These are phyloP conservation scores for Tilletia horrida DNA, from an alignment of 1,284 basidiomycete genomes.

Conservation along the genomic window DNA sequence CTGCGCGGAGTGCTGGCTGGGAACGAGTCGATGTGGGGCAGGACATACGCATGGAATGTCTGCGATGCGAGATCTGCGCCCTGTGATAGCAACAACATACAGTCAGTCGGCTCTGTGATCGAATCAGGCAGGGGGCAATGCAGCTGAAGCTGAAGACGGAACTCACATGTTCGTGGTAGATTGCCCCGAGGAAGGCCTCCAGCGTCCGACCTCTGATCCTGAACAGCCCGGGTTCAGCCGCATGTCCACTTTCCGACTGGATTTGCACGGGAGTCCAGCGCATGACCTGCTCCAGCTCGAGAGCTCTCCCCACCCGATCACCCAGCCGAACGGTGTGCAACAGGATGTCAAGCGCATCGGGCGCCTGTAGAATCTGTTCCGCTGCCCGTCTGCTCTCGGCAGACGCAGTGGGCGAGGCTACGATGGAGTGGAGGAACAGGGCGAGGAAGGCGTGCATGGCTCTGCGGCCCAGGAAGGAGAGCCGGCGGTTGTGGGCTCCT, in stretches of 20 bases:
- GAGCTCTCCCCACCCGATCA: slow-evolving; percentile 37
- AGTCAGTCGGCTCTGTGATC: neutral
- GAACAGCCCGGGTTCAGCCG: slow-evolving; percentile 36
- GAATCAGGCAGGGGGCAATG: neutral
- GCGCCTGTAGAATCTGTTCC: slow-evolving; percentile 28
- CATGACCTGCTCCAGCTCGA: slow-evolving; percentile 52
- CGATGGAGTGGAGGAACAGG: slow-evolving; percentile 39
- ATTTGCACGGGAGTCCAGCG: slow-evolving; percentile 47
- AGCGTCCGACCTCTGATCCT: slow-evolving; percentile 51
- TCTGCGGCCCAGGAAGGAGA: slow-evolving; percentile 47
- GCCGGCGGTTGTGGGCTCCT: slow-evolving; percentile 40
- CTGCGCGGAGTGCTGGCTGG: neutral
- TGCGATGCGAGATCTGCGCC: slow-evolving; percentile 9
- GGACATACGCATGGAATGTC: slow-evolving; percentile 12
- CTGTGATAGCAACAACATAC: neutral
- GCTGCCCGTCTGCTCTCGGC: neutral
- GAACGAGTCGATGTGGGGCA: slow-evolving; percentile 13
- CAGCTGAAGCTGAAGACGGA: neutral
- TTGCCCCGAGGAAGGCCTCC: slow-evolving; percentile 53
- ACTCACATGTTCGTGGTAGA: slow-evolving; percentile 46
- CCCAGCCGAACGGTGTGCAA: slow-evolving; percentile 45
- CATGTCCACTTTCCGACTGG: slow-evolving; percentile 13
- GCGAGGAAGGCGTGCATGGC: slow-evolving; percentile 45
- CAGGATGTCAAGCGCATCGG: slow-evolving; percentile 31
- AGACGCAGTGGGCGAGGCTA: slow-evolving; percentile 18